Evolutionary conservation across 495 filamentous ascomycete genomes (phyloP), one percentile per base, ranked within the genome.

Genomic region (Penicillium canariense): DNA sequence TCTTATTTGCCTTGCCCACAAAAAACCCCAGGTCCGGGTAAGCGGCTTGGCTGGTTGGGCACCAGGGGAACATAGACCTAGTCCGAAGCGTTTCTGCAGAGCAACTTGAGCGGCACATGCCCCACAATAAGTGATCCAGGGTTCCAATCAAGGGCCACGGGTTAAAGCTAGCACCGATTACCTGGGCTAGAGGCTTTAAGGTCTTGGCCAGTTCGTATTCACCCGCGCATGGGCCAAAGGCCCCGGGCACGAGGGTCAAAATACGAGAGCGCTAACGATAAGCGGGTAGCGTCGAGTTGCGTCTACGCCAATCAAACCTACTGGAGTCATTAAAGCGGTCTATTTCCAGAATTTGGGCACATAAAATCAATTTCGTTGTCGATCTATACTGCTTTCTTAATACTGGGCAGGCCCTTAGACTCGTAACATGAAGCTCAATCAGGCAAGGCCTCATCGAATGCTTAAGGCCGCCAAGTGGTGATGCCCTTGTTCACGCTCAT

Each of bases 161-260:
- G 4, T 23, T 42, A 12, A n/a, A 42, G 38, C 20, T 14, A 14
- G 8, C 43, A 46, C 43, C 17, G 5, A 15, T 30, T 23, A 27
- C 18, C 20, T 11, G 15, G n/a, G n/a, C 51, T 54, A 54, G 51
- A 20, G 51, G 51, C 34, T 48, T 32, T 11, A 11, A 7, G 30
- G 31, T 27, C 48, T 51, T 57, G 54, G 48, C 54, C 35, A 27
- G 28, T 47, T 54, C 55, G 55, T 58, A 58, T 58, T 52, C 49
- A 36, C 34, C 35, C 49, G 14, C 35, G 34, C 26, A 52, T 20
- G 20, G 49, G 36, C 34, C 49, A 48, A 48, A 15, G 25, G 10
- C 34, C 14, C 11, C 17, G 12, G 4, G n/a, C 46, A 18, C 12
- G 12, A 43, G 8, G 25, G 15, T 25, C 15, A n/a, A 20, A 49